A percentile compares a stretch with the other conserved stretches of the same genome.
phyloP scores from a whole-genome alignment of 2,329 filamentous ascomycete species.

The Chaetoscypha palmicola region DNA sequence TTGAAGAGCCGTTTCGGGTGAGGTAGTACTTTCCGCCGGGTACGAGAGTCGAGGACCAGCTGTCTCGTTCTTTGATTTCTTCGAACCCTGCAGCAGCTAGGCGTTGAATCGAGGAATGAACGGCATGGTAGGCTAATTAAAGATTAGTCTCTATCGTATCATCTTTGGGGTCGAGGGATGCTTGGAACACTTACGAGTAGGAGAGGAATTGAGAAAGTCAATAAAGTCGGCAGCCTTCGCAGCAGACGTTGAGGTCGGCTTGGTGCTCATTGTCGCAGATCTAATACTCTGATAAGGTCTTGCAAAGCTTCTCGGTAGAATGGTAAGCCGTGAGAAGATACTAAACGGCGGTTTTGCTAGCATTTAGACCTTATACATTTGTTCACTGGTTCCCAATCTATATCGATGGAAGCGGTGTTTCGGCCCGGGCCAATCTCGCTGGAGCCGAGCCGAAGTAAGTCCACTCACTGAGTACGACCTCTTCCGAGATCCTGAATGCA shows the following conservation, averaged over 20 bases:
- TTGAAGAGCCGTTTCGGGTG: constrained; percentile 86
- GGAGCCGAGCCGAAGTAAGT: too few relatives aligned
- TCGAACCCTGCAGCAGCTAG: constrained; percentile 80
- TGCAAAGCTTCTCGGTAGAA: constrained; percentile 1
- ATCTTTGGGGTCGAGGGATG: neutral
- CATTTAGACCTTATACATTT: neutral
- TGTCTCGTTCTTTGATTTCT: constrained; percentile 82
- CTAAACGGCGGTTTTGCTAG: neutral
- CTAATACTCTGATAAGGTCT: constrained; percentile 9
- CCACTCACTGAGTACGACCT: too few relatives aligned
- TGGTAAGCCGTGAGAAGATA: constrained; percentile 4
- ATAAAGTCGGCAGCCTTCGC: constrained; percentile 61
- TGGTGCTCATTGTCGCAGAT: constrained; percentile 21
- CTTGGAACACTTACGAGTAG: constrained; percentile 62
- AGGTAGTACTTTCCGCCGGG: constrained; percentile 95
- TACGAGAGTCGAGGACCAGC: constrained; percentile 71
- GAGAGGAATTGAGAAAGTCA: constrained; percentile 89
- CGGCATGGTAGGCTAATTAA: constrained; percentile 82
- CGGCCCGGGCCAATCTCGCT: neutral
- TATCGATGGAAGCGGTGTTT: neutral
- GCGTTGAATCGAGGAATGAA: constrained; percentile 67
- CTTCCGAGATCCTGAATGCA: too few relatives aligned
- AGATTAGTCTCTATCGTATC: neutral
- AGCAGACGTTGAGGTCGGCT: constrained; percentile 21
- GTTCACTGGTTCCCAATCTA: neutral